Evolutionary conservation across 352 stramenopile genomes (phyloP).

Genomic region (Phytophthora pistaciae): DNA sequence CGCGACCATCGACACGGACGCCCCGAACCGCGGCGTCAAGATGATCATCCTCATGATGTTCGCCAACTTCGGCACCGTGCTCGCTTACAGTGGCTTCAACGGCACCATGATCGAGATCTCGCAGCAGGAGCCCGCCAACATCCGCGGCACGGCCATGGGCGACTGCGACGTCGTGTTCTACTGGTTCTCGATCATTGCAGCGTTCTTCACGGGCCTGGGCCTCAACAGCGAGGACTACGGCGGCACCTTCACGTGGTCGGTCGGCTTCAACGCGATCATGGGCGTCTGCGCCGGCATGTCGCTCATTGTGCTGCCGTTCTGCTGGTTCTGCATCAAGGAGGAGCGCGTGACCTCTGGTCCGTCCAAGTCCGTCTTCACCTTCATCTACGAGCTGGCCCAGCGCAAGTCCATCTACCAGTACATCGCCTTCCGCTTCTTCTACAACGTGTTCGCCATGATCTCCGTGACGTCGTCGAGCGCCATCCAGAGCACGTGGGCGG

Average conservation of each 20-base stretch:
- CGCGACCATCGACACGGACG: slow-evolving; percentile 51
- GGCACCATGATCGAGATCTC: slow-evolving; percentile 69
- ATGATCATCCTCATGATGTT: slow-evolving; percentile 77
- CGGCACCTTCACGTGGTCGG: slow-evolving; percentile 58
- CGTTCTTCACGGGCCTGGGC: slow-evolving; percentile 56
- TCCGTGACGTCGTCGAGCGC: slow-evolving; percentile 57
- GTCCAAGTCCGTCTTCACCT: slow-evolving; percentile 46
- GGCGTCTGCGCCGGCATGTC: slow-evolving; percentile 43
- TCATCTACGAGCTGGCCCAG: slow-evolving; percentile 57
- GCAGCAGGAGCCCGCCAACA: slow-evolving; percentile 53
- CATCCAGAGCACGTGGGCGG: slow-evolving; percentile 67
- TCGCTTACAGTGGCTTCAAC: slow-evolving; percentile 77
- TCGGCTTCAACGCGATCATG: slow-evolving; percentile 74
- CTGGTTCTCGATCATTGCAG: slow-evolving; percentile 45
- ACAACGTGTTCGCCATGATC: slow-evolving; percentile 57
- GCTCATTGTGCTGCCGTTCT: slow-evolving; percentile 48
- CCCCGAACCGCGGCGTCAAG: slow-evolving; percentile 54
- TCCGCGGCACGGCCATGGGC: slow-evolving; percentile 50
- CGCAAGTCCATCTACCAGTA: slow-evolving; percentile 56
- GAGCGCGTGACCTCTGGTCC: slow-evolving; percentile 32
- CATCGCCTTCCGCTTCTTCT: slow-evolving; percentile 67
- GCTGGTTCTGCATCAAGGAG: slow-evolving; percentile 62
- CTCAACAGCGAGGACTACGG: slow-evolving; percentile 66
- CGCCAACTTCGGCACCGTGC: slow-evolving; percentile 79
- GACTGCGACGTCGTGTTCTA: slow-evolving; percentile 49